A percentile compares a stretch with the other conserved stretches of the same genome.
Conservation (phyloP, 1,284 basidiomycete genomes). For the Ustilago cynodontis region DNA sequence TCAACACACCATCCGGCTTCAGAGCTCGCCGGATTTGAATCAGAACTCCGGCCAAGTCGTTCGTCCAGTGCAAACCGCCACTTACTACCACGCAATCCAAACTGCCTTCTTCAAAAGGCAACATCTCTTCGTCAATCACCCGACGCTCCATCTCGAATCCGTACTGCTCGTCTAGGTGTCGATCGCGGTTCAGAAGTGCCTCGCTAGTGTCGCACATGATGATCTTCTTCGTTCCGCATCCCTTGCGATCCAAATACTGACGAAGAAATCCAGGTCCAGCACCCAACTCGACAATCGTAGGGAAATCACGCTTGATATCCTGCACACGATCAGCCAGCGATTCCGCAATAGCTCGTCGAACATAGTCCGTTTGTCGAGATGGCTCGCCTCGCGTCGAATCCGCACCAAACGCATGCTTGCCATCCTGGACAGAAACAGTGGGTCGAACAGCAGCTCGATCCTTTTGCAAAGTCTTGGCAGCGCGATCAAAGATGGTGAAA, state of each 20-base stretch:
- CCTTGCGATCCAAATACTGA: slow-evolving; percentile 81
- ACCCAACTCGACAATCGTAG: slow-evolving; percentile 85
- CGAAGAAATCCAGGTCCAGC: slow-evolving; percentile 95
- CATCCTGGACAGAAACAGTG: slow-evolving; percentile 71
- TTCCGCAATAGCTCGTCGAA: slow-evolving; percentile 90
- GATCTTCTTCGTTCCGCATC: slow-evolving; percentile 76
- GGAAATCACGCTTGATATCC: slow-evolving; percentile 91
- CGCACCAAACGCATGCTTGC: slow-evolving; percentile 30
- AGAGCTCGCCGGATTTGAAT: slow-evolving; percentile 89
- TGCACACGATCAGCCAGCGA: slow-evolving; percentile 84
- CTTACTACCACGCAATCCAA: slow-evolving; percentile 94
- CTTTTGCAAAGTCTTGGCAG: slow-evolving; percentile 83
- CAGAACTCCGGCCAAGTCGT: slow-evolving; percentile 93
- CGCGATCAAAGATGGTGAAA: slow-evolving; percentile 81
- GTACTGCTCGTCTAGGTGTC: slow-evolving; percentile 54
- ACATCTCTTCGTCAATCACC: slow-evolving; percentile 64
- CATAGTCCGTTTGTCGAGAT: slow-evolving; percentile 88
- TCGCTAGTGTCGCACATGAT: slow-evolving; percentile 87
- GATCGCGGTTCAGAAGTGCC: slow-evolving; percentile 53
- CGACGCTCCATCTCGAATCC: slow-evolving; percentile 62
- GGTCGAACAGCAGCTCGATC: slow-evolving; percentile 79
- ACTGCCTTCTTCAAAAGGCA: slow-evolving; percentile 77
- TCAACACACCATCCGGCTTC: slow-evolving; percentile 91
- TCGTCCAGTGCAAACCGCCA: slow-evolving; percentile 94
- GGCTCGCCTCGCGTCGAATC: slow-evolving; percentile 66